Percentiles rank a stretch among this genome's conserved stretches.
These are phyloP conservation scores for Vaccinium corymbosum DNA, from an alignment of 148 eudicot genomes.

Conservation along the genomic window DNA sequence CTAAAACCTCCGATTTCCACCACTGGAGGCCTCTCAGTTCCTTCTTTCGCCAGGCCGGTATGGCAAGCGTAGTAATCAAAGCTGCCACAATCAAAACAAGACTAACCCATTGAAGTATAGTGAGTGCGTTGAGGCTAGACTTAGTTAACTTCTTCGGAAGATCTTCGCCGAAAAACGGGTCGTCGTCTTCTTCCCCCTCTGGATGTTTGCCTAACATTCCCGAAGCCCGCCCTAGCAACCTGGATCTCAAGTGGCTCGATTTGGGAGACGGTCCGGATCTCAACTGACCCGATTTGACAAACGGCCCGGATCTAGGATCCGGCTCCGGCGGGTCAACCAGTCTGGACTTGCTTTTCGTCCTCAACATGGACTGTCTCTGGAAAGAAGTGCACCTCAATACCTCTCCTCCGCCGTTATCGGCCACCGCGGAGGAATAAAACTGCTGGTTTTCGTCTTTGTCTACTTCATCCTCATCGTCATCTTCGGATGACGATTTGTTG, in stretches of 20 bases:
- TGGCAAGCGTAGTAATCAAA: constrained; percentile 36
- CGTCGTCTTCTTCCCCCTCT: constrained; percentile 76
- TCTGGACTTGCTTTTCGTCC: constrained; percentile 52
- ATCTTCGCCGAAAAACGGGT: constrained; percentile 60
- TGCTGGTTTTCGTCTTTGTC: not conserved
- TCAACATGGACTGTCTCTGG: constrained; percentile 31
- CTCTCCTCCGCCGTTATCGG: constrained; percentile 24
- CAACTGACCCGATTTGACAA: constrained; percentile 22
- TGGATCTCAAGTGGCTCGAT: constrained; percentile 37
- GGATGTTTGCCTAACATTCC: constrained; percentile 20
- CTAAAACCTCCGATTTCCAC: constrained; percentile 89
- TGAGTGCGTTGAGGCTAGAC: constrained; percentile 30
- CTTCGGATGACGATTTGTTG: not conserved
- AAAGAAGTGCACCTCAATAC: constrained; percentile 57
- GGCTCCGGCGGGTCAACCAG: constrained; percentile 41
- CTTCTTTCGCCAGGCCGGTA: constrained; percentile 28
- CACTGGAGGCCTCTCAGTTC: constrained; percentile 39
- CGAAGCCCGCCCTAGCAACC: constrained; percentile 17
- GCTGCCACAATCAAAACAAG: constrained; percentile 47
- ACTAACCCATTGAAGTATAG: constrained; percentile 65
- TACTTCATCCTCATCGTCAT: not conserved
- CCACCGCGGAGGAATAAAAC: not conserved
- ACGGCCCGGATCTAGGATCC: constrained; percentile 17
- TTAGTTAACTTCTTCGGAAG: constrained; percentile 55
- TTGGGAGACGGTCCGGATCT: constrained; percentile 24